Evolutionary conservation across 805 yeast species (phyloP), one percentile per base, ranked within the genome.

Genomic region (Kazachstania viticola): DNA sequence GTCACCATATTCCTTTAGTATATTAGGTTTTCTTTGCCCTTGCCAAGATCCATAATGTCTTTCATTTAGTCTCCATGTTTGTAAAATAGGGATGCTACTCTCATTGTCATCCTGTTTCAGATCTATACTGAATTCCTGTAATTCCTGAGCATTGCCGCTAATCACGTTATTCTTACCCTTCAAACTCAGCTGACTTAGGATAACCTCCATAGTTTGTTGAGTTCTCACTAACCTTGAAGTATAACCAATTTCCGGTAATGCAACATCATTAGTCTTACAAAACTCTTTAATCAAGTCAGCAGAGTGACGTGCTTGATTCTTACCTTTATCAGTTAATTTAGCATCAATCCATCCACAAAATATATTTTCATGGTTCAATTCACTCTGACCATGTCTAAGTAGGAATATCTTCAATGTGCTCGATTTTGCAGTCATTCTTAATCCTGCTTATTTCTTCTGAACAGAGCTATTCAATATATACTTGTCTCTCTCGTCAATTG

Each of bases 301-400:
- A 23, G 84, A 76, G 41, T 69, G 61, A 27, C 54, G 51, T 15
- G 93, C 93, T 56, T 81, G 91, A 38, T 62, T 58, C 41, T 64
- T 61, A 29, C 94, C 94, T 38, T 70, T 67, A 6, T 61, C 73
- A 3, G 87, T 75, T 45, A 81, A 62, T 36, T 68, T 65, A 21
- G 79, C 77, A 58, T 81, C 88, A 19, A 79, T 74, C 94, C 94
- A 81, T 14, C 94, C 94, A 54, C 91, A 79, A 59, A 81, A 81
- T 41, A 73, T 64, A 57, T 79, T 74, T 49, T 71, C 71, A 51
- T 77, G 74, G 53, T 81, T 81, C 73, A 83, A 74, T 48, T 73
- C 76, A 49, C 85, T 76, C 54, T 81, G 81, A 4, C 94, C 94
- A 64, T 81, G 94, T 58, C 94, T 73, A 33, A 80, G 67, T 37